Conservation (phyloP, 345 rosid species). For the Garcia nutans region DNA sequence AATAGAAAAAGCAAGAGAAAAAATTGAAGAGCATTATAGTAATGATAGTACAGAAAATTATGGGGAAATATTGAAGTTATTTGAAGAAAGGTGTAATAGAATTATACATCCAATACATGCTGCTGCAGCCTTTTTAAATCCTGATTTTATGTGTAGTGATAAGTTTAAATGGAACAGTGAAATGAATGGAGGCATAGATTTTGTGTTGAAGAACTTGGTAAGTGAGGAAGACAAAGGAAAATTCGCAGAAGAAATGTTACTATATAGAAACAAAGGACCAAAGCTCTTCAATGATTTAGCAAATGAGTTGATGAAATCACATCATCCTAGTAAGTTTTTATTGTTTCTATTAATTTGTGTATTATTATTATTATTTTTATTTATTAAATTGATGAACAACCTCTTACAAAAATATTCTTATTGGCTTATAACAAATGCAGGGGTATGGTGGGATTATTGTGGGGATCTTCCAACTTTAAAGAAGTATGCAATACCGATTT, state of each 20-base stretch:
- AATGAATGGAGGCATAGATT: constrained; percentile 1
- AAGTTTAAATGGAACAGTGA: constrained; percentile 1
- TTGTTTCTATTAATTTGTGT: neutral
- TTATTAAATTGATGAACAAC: neutral
- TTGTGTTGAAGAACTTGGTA: neutral
- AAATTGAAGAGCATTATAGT: neutral
- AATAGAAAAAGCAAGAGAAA: constrained; percentile 8
- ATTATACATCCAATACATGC: constrained; percentile 18
- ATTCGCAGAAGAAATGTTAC: neutral
- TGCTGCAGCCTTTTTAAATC: constrained; percentile 17
- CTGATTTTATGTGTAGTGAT: neutral
- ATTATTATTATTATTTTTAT: too few relatives aligned
- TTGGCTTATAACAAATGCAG: neutral
- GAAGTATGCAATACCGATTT: constrained; percentile 20
- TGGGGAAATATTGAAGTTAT: neutral
- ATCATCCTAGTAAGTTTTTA: neutral
- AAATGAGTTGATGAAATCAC: neutral
- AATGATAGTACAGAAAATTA: neutral
- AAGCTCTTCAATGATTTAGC: neutral
- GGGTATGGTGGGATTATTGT: constrained; percentile 21
- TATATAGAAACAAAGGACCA: neutral
- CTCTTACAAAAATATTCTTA: neutral
- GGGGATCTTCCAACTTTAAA: constrained; percentile 11
- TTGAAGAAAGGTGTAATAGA: neutral
- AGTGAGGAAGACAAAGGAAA: neutral